A percentile compares a stretch with the other conserved stretches of the same genome.
These are phyloP conservation scores for Brassica napus DNA, from an alignment of 345 rosid genomes.

Conservation along the genomic window DNA sequence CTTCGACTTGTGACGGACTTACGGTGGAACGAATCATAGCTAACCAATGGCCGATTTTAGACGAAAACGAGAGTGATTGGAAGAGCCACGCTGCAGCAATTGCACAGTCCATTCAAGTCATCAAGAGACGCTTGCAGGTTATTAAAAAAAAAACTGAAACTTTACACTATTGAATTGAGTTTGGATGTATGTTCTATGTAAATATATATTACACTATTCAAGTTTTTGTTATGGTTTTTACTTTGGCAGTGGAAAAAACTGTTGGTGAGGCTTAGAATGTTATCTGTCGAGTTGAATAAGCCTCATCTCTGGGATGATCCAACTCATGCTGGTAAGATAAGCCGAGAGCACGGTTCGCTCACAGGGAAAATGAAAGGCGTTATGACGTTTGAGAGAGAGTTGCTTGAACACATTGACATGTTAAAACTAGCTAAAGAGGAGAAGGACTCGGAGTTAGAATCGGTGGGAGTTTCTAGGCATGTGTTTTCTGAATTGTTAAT, in stretches of 20 bases:
- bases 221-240: neutral
- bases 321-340: slow-evolving; percentile 76
- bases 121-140: slow-evolving; percentile 93
- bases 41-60: slow-evolving; percentile 71
- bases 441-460: slow-evolving; percentile 84
- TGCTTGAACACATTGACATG: slow-evolving; percentile 96
- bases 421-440: slow-evolving; percentile 90
- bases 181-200: neutral
- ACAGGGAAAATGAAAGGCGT: slow-evolving; percentile 76
- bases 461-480: slow-evolving; percentile 85
- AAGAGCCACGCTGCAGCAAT: slow-evolving; percentile 91
- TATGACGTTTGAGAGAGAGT: slow-evolving; percentile 66
- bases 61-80: slow-evolving; percentile 86
- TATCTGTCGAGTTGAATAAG: slow-evolving; percentile 69
- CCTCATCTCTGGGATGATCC: slow-evolving; percentile 91
- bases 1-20: slow-evolving; percentile 68
- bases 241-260: slow-evolving; percentile 77
- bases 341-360: slow-evolving; percentile 83
- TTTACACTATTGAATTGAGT: slow-evolving; percentile 8
- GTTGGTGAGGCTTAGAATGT: slow-evolving; percentile 57
- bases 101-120: slow-evolving; percentile 83
- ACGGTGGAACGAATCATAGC: slow-evolving; percentile 77
- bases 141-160: neutral
- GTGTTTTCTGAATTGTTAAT: slow-evolving; percentile 31
- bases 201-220: neutral